These are phyloP conservation scores for Neocucurbitaria cava DNA, from an alignment of 2,329 filamentous ascomycete genomes.

Conservation along the genomic window DNA sequence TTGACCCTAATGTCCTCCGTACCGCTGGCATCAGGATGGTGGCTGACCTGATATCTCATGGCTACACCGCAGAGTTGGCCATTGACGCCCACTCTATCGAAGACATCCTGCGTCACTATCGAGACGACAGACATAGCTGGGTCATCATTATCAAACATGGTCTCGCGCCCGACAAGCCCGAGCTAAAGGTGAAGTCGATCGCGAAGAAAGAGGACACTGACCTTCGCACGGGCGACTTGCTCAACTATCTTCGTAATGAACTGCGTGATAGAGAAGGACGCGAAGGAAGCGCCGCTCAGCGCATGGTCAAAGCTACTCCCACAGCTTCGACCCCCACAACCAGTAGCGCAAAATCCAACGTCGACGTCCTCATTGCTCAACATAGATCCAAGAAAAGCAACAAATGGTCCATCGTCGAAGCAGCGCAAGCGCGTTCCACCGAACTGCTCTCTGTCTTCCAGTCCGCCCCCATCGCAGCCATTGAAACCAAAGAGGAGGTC, in stretches of 20 bases:
- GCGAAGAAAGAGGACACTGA: conserved; percentile 79
- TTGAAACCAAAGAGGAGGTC: conserved; percentile 86
- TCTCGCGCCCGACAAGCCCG: conserved; percentile 60
- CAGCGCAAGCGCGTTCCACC: conserved; percentile 64
- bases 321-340: conserved; percentile 26
- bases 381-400: conserved; percentile 93
- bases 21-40: conserved; percentile 79
- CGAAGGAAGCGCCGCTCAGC: conserved; percentile 55
- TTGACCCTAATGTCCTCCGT: conserved; percentile 77
- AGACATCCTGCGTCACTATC: conserved; percentile 77
- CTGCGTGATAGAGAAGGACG: conserved; percentile 78
- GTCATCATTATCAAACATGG: conserved; percentile 86
- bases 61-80: conserved; percentile 88
- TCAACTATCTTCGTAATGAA: conserved; percentile 82
- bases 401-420: conserved; percentile 83
- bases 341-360: conserved; percentile 61
- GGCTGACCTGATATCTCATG: conserved; percentile 79
- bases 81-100: conserved; percentile 79
- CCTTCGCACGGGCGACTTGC: conserved; percentile 73
- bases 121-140: conserved; percentile 82
- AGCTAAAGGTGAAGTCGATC: conserved; percentile 79
- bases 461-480: conserved; percentile 80
- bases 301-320: conserved; percentile 27
- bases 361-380: conserved; percentile 82
- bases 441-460: conserved; percentile 74